Base-by-base conservation (phyloP, 1,139 yeast genomes). In the Cylindricascospora bacillispora region DNA sequence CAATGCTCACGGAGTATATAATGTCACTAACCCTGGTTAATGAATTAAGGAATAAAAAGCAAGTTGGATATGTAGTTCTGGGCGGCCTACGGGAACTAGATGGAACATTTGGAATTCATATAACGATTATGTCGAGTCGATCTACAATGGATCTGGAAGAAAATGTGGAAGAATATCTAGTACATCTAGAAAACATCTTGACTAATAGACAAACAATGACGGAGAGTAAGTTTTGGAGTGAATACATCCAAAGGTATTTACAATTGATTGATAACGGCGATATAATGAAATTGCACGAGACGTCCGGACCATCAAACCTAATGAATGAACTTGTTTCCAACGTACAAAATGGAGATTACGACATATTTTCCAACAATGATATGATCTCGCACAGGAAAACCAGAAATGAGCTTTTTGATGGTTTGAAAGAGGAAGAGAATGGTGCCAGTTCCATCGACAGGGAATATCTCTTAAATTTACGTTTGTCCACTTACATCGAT, bases 61-160 rank as follows among this genome's bases (percentile, higher is more conserved):
- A 72, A 41, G 52, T 77, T 28, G 83, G 81, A 1, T 75, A 75
- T 45, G 57, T 63, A 5, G 68, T 73, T 0, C 39, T 63, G 4
- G 66, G 72, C 25, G 82, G 82, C 0, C 35, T 63, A n/a, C 54
- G 77, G 37, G 44, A 65, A 1, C 52, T 70, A 22, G 54, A 73
- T 32, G 57, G 62, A 13, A 63, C 72, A 0, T 46, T 67, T n/a
- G 86, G 86, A 1, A 32, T 72, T 2, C 73, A 67, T 39, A 50
- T 77, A 5, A 61, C 69, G 4, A 51, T 74, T 0, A 61, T 67
- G 61, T 71, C 77, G 41, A 61, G 64, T 11, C 54, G 52, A 1
- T 39, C 56, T 0, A 59, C 68, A 0, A 39, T 42, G 9, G 54
- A 54, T 5, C 39, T 74, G 17, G 61, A 62, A 16, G 36, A 37